Conservation (phyloP, 768 basidiomycete genomes). For the Sarcodon sp. region DNA sequence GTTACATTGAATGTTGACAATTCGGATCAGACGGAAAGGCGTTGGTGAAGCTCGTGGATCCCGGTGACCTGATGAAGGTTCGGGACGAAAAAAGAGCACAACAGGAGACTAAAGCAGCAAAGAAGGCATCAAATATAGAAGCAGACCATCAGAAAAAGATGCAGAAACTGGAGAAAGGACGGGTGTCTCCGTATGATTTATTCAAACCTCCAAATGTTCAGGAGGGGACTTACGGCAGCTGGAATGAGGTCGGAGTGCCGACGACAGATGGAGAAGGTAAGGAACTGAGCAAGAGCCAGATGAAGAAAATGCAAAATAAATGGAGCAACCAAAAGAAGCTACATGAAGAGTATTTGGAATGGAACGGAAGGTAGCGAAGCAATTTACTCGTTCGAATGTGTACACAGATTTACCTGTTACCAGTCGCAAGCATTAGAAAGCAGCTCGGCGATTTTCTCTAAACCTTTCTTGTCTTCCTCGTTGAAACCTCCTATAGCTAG, state of each 20-base stretch:
- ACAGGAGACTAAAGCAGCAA: constrained; percentile 62
- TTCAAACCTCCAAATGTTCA: constrained; percentile 75
- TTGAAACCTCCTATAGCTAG: constrained; percentile 59
- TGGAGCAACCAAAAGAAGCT: constrained; percentile 62
- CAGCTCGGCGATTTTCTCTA: constrained; percentile 59
- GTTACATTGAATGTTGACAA: background rate
- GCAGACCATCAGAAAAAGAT: constrained; percentile 54
- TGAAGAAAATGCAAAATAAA: constrained; percentile 70
- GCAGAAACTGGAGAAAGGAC: constrained; percentile 79
- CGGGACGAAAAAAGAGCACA: constrained; percentile 82
- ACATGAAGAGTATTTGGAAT: constrained; percentile 65
- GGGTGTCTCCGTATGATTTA: constrained; percentile 57
- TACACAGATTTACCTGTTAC: constrained; percentile 20
- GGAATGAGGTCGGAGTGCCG: constrained; percentile 80
- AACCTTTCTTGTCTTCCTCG: constrained; percentile 62
- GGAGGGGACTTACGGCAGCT: constrained; percentile 65
- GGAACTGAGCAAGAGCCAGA: constrained; percentile 69
- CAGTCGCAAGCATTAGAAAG: constrained; percentile 56
- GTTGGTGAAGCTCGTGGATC: constrained; percentile 82
- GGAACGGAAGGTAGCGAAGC: constrained; percentile 19
- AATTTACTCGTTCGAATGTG: background rate
- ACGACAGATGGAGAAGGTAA: constrained; percentile 75
- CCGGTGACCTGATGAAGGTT: constrained; percentile 67
- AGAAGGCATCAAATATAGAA: constrained; percentile 61
- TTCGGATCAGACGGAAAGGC: constrained; percentile 71